Evolutionary conservation across 306 rosid genomes (phyloP).

Genomic region (Ceratonia siliqua): DNA sequence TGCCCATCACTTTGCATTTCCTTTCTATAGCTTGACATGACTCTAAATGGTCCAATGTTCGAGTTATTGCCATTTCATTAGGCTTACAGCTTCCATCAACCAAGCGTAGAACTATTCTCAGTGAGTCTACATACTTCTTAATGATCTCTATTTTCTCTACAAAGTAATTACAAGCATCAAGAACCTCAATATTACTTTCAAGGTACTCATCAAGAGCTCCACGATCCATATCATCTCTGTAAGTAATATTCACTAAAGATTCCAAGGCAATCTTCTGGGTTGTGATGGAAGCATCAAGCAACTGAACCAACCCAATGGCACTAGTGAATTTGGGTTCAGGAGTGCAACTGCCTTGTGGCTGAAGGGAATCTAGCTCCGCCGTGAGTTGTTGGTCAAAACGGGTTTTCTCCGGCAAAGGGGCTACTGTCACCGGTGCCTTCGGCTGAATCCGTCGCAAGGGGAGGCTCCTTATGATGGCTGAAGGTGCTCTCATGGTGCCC

Average conservation of each 20-base stretch:
- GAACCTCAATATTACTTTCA: constrained; percentile 43
- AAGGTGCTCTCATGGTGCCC: constrained; percentile 40
- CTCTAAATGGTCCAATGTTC: constrained; percentile 39
- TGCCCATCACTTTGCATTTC: constrained; percentile 10
- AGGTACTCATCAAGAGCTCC: constrained; percentile 39
- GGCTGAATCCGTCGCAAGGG: constrained; percentile 34
- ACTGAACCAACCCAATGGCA: constrained; percentile 23
- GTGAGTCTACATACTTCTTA: constrained; percentile 32
- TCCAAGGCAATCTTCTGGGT: constrained; percentile 47
- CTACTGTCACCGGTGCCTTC: constrained; percentile 3
- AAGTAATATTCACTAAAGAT: constrained; percentile 21
- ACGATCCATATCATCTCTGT: constrained; percentile 19
- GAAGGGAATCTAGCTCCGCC: constrained; percentile 35
- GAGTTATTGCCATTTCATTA: constrained; percentile 16
- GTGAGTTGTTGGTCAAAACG: constrained; percentile 35
- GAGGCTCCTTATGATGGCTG: constrained; percentile 39
- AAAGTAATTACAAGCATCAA: constrained; percentile 48
- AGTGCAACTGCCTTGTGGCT: neutral
- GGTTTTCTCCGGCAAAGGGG: constrained; percentile 37
- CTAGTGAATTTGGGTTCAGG: neutral
- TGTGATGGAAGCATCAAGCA: constrained; percentile 46
- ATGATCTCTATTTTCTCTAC: constrained; percentile 38
- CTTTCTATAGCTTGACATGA: constrained; percentile 34
- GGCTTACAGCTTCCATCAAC: constrained; percentile 26
- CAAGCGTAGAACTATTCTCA: constrained; percentile 39